Base-by-base conservation (phyloP, 148 eudicot species). In the Chenopodium quinoa region DNA sequence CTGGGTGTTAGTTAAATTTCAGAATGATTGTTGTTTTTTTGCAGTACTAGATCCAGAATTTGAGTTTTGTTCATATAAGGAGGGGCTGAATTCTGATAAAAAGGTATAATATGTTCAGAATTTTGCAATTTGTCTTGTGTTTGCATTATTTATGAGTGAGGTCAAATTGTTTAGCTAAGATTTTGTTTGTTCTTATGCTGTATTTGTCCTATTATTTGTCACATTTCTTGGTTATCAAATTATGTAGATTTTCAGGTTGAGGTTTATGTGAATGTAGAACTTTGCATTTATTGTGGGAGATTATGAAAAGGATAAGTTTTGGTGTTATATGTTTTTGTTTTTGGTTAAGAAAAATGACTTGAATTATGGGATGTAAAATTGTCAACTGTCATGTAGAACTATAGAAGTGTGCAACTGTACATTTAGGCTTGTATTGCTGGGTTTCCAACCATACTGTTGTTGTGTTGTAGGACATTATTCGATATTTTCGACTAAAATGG, bases 1-100 rank as follows among this genome's bases (percentile, higher is more conserved):
- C 73, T 84, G 83, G 86, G 84, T 65, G 50, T 73, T 65, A 81
- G 69, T 44, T 65, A 58, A 32, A 71, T 3, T 84, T 84, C 64
- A 62, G 37, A 22, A 80, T 75, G 65, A 75, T 67, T 58, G 73
- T 64, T 56, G 73, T 20, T 48, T 76, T 71, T 58, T 84, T 77
- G 67, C 75, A n/a, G 13, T 75, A 37, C 1, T 40, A 74, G 71
- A 83, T 83, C 60, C 79, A 75, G 64, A 73, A 64, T 60, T 79
- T 46, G 27, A 37, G 44, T n/a, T 47, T 46, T 72, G 75, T 52
- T 60, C 46, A 79, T 50, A 50, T 50, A 12, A 50, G 54, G 54
- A 50, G 54, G 16, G 3, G 54, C 63, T 80, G 63, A 54, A 75
- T 74, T 80, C 50, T 76, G 71, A 78, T 62, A 52, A 29, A 52